Percentiles rank a stretch among this genome's conserved stretches.
Conservation (phyloP, 2,329 filamentous ascomycete species). For the Onygena corvina region DNA sequence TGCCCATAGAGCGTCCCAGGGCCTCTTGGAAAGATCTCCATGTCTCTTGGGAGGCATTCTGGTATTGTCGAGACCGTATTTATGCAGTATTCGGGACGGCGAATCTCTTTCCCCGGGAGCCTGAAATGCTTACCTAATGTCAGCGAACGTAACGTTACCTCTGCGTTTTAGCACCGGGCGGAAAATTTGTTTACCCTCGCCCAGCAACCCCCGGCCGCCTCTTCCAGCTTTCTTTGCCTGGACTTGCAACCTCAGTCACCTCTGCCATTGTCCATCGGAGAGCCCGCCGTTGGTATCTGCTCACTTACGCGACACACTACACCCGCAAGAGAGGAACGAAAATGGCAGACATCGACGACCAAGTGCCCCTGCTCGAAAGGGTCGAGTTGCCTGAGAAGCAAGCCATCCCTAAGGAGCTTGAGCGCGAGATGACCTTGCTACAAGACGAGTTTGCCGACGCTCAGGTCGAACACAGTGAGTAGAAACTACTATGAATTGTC, state of each 20-base stretch:
- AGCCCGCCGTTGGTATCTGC: background rate
- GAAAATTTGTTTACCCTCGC: conserved; percentile 3
- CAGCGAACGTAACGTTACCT: too few species aligned
- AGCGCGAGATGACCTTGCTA: conserved; percentile 56
- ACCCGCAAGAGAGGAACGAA: background rate
- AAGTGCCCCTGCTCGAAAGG: conserved; percentile 27
- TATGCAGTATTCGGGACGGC: too few species aligned
- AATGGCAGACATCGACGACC: conserved; percentile 14
- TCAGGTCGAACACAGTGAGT: conserved; percentile 71
- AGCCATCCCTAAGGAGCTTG: conserved; percentile 37
- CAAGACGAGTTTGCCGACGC: conserved; percentile 75
- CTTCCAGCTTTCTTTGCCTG: background rate
- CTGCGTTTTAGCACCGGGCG: too few species aligned
- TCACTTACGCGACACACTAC: background rate
- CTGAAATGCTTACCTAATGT: too few species aligned
- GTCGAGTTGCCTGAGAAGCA: conserved; percentile 22
- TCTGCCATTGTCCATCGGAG: background rate
- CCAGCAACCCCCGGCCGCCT: background rate
- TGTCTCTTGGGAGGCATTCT: too few species aligned
- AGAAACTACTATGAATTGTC: conserved; percentile 15
- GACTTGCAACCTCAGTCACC: background rate
- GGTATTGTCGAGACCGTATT: too few species aligned
- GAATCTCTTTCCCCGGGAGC: too few species aligned
- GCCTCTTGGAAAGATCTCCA: too few species aligned
- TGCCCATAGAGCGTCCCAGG: too few species aligned